Base-by-base conservation (phyloP, 2,329 filamentous ascomycete species). In the Claviceps maximensis region DNA sequence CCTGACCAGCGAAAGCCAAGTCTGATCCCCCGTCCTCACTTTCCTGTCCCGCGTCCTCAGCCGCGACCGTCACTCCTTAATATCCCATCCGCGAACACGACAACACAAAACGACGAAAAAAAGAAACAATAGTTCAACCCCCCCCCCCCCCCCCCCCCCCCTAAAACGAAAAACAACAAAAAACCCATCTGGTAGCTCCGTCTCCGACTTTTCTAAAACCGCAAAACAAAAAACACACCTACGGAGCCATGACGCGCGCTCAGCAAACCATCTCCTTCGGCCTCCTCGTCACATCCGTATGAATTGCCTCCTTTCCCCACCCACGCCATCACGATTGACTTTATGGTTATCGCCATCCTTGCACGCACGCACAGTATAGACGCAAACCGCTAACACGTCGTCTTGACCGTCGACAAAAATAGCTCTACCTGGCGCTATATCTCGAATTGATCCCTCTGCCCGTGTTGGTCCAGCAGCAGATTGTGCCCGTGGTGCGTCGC, bases 381-480 rank as follows among this genome's bases (percentile, higher is more conserved):
- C n/a, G n/a, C n/a, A n/a, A n/a, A n/a, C n/a, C n/a, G n/a, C n/a
- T n/a, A n/a, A n/a, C n/a, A n/a, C n/a, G n/a, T n/a, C n/a, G n/a
- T n/a, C n/a, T n/a, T n/a, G 8, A 29, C 27, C 27, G 8, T 29
- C 27, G n/a, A n/a, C n/a, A n/a, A 29, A 12, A 13, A 15, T 61
- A 97, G 91, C 76, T 96, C 62, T 97, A 96, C 74, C 82, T 95
- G 56, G 84, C 86, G 51, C 82, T 91, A 56, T 93, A 86, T 74
- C 79, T 95, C 55, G 82, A 88, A 59, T 79, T 96, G 56, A 77
- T 96, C 49, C 88, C 90, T 36, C 77, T 95, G 29, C 88, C 90
- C 41, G 68, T 78, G 49, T 77, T 85, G 55, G 73, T 96, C 54
- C 89, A 95, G 69, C 77, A 84, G 57, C 82, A 97, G 64, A 52